Percentiles rank a stretch among this genome's conserved stretches.
These are phyloP conservation scores for Calonectria fujianensis DNA, from an alignment of 2,329 filamentous ascomycete genomes.

Conservation along the genomic window DNA sequence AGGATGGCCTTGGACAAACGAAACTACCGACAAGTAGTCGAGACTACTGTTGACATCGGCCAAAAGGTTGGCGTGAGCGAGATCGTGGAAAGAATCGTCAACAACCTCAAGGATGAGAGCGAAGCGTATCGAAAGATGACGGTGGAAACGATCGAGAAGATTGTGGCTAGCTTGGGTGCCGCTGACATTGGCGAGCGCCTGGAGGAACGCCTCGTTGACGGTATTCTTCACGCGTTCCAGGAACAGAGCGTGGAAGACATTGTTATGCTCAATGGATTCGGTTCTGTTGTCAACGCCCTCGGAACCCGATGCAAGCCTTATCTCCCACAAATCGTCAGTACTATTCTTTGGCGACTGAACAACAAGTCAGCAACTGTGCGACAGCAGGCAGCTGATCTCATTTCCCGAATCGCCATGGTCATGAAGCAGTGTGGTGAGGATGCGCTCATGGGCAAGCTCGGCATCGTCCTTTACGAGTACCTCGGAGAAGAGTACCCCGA, in stretches of 20 bases:
- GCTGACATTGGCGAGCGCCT: slow-evolving; percentile 95
- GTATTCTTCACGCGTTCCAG: slow-evolving; percentile 96
- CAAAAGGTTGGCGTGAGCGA: slow-evolving; percentile 98
- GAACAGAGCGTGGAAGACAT: slow-evolving; percentile 98
- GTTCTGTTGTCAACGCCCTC: slow-evolving; percentile 96
- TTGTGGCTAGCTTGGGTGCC: slow-evolving; percentile 93
- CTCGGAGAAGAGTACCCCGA: slow-evolving; percentile 99
- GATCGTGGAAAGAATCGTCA: slow-evolving; percentile 94
- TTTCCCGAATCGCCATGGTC: slow-evolving; percentile 97
- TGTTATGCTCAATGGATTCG: slow-evolving; percentile 97
- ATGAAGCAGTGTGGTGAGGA: slow-evolving; percentile 99
- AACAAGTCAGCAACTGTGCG: slow-evolving; percentile 98
- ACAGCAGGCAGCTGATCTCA: slow-evolving; percentile 96
- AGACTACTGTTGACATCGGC: slow-evolving; percentile 96
- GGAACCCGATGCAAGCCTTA: slow-evolving; percentile 97
- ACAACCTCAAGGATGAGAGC: slow-evolving; percentile 97
- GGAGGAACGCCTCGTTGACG: slow-evolving; percentile 95
- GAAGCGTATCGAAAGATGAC: slow-evolving; percentile 99
- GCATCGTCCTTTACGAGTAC: slow-evolving; percentile 97
- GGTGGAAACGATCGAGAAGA: slow-evolving; percentile 97
- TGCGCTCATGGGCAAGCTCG: slow-evolving; percentile 94
- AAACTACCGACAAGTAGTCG: slow-evolving; percentile 98
- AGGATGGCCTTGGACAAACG: slow-evolving; percentile 98
- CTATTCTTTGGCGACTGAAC: slow-evolving; percentile 96
- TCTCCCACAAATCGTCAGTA: slow-evolving; percentile 96